Evolutionary conservation across 768 basidiomycete species (phyloP), one percentile per base, ranked within the genome.

Genomic region (Psilocybe subaeruginosa): DNA sequence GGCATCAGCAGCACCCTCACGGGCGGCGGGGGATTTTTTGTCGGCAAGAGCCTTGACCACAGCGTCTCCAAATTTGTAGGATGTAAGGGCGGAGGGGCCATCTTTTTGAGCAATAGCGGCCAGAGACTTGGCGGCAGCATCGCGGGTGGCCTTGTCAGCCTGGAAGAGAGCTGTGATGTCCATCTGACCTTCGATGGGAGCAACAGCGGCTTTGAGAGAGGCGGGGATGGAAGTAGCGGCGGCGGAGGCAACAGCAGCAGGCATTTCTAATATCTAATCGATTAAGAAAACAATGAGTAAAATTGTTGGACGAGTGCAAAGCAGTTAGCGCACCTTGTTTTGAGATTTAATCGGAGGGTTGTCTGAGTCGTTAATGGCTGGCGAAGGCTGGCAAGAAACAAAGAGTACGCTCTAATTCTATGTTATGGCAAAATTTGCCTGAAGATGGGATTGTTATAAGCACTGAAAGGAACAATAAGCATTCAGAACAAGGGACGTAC

Each of bases 11-110:
- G 94, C 95, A 68, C 89, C 93, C 77, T 98, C 93, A 73, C 96
- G 94, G 65, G 91, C 85, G 64, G 89, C 91, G 55, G 94, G 89
- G 16, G 91, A 92, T 82, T 96, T 97, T 87, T 98, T 99, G 88
- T 97, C 94, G 76, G 81, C 82, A 65, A 97, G 87, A 56, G 93
- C 95, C 82, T 91, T 92, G 76, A 93, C 69, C 64, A 86, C 76
- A 68, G 92, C 90, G 57, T 88, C 89, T 39, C 77, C 78, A 78
- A 96, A 90, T 64, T 83, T 88, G 63, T 85, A 78, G 63, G 87
- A 80, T 62, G 82, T 80, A 72, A 97, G 85, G 74, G 87, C 88
- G 62, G 86, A 77, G 65, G 92, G 90, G 72, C 95, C 94, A 59
- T 92, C 85, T 79, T 93, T 93, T 87, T 93, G 86, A 66, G 85